Percentiles rank a stretch among this genome's conserved stretches.
Conservation (phyloP, 75 land plant species). For the Picea glauca region DNA sequence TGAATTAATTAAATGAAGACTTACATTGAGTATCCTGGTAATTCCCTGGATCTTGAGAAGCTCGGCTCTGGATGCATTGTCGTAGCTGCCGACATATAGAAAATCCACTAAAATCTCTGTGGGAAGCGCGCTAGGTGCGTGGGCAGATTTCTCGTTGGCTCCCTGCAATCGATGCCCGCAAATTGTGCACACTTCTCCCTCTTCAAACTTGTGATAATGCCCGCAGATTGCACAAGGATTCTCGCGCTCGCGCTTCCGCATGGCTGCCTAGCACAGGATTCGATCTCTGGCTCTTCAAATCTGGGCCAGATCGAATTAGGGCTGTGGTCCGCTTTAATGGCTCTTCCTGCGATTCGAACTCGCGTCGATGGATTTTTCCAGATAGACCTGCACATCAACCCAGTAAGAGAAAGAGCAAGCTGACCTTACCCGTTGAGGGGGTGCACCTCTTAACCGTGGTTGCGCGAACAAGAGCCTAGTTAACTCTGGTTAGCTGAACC, state of each 20-base stretch:
- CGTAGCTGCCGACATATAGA: slow-evolving; percentile 91
- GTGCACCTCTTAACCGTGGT: no score
- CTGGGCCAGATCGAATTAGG: no score
- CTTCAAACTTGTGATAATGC: slow-evolving; percentile 97
- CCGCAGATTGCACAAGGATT: slow-evolving; percentile 93
- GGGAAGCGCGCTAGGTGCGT: slow-evolving; percentile 65
- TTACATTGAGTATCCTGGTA: slow-evolving; percentile 77
- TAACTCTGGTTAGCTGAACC: no score
- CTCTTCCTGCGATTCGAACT: no score
- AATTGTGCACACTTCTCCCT: slow-evolving; percentile 91
- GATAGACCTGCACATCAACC: no score
- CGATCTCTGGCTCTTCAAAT: background rate
- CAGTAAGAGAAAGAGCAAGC: no score
- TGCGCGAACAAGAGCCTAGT: no score
- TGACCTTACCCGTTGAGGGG: no score
- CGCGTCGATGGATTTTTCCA: no score
- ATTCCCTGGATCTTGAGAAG: slow-evolving; percentile 91
- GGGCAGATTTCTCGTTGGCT: slow-evolving; percentile 36
- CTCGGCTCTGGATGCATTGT: slow-evolving; percentile 92
- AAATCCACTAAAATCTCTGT: slow-evolving; percentile 80
- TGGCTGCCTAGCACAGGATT: slow-evolving; percentile 11
- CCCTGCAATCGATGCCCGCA: slow-evolving; percentile 84
- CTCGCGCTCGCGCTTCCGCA: slow-evolving; percentile 98
- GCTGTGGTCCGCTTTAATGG: no score
- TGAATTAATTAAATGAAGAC: no score